Base-by-base conservation (phyloP, 2,329 filamentous ascomycete genomes). In the Chrysoporthe cubensis region DNA sequence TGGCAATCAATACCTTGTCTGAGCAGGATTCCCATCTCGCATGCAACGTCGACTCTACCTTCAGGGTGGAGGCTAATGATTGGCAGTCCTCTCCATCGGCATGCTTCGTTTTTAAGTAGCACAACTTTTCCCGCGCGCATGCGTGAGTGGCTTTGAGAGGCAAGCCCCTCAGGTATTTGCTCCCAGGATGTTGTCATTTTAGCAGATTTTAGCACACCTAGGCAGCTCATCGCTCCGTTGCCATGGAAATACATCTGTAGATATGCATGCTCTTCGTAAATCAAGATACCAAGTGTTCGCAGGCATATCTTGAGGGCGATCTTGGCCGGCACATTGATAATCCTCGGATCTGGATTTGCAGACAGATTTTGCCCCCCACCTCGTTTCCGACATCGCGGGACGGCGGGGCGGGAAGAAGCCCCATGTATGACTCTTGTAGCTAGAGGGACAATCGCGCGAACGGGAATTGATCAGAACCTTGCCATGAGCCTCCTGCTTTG, bases 41-140 rank as follows among this genome's bases (percentile, higher is more conserved):
- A 2, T 48, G 14, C 21, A 26, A 60, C 50, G 21, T 58, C 50
- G 21, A 40, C 60, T 62, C 18, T 34, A 66, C 40, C 56, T 64
- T 44, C 26, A 18, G 42, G 60, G 32, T 56, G 44, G 64, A 67
- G 61, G 67, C 67, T 69, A 62, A 69, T 46, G 21, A 44, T 62
- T 26, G 44, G 43, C 21, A 64, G 57, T 59, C 48, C 26, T 26
- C n/a, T 40, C 26, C 32, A n/a, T 7, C 32, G 13, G 26, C 26
- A 54, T 16, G 50, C 21, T 32, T 54, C 13, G 26, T 40, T 13
- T 4, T 26, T 54, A 13, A 32, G 16, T 5, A 34, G 2, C 13
- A 16, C 26, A 26, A 3, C 44, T 21, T 26, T 13, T 52, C 18
- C 16, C 18, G n/a, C 18, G 16, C 8, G 18, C 18, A 9, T 48